Conservation (phyloP, 2,329 filamentous ascomycete species). For the Rutstroemia sp. region DNA sequence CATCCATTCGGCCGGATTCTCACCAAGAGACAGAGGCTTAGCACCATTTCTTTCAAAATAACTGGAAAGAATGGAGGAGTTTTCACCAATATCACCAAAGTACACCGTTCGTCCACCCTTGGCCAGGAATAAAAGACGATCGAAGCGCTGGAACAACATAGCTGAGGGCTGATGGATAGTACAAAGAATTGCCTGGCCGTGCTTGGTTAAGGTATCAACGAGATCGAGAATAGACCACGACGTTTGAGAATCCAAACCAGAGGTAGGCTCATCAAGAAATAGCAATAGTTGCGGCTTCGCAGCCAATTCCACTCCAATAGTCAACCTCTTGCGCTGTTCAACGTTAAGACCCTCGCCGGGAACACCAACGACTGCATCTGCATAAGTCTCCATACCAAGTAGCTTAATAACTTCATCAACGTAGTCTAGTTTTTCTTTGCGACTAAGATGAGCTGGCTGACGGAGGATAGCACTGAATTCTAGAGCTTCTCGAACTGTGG, state of each 20-base stretch:
- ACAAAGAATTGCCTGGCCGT: conserved; percentile 83
- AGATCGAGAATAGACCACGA: conserved; percentile 87
- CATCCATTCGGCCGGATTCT: conserved; percentile 82
- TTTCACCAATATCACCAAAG: conserved; percentile 70
- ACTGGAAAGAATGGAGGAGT: conserved; percentile 56
- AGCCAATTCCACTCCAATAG: conserved; percentile 66
- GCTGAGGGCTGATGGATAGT: conserved; percentile 93
- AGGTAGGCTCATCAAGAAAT: conserved; percentile 77
- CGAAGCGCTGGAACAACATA: conserved; percentile 87
- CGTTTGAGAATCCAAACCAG: conserved; percentile 84
- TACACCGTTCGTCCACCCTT: conserved; percentile 72
- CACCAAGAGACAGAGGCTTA: conserved; percentile 53
- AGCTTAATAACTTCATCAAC: conserved; percentile 87
- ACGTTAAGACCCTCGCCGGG: conserved; percentile 42
- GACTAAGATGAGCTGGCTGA: conserved; percentile 67
- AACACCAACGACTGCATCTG: conserved; percentile 89
- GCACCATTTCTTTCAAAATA: conserved; percentile 73
- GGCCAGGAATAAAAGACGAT: conserved; percentile 69
- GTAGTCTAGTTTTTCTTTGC: conserved; percentile 74
- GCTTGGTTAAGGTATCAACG: conserved; percentile 80
- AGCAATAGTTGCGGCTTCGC: conserved; percentile 61
- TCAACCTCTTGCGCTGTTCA: conserved; percentile 57
- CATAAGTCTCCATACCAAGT: conserved; percentile 82
- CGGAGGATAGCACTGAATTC: conserved; percentile 79
- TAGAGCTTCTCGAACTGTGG: conserved; percentile 81